Evolutionary conservation across 768 basidiomycete species (phyloP).

Genomic region (Lactifluus volemus): DNA sequence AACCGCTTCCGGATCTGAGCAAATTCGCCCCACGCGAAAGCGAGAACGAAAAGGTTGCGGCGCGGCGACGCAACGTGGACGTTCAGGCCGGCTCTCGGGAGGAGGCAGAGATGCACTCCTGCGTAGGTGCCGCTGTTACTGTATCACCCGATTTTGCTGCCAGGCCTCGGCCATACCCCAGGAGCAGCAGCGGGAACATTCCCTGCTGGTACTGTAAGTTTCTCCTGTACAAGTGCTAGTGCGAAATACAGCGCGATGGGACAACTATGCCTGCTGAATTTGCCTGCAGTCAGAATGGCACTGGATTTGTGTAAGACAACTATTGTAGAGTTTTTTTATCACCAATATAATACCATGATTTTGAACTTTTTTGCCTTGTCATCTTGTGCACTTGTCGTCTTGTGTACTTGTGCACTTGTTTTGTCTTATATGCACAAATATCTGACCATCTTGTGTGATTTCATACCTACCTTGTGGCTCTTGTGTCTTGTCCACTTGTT

Average conservation of each 20-base stretch:
- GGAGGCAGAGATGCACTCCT: not conserved
- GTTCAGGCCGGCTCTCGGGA: constrained; percentile 40
- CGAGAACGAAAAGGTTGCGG: constrained; percentile 63
- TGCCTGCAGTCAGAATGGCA: not conserved
- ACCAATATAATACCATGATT: too few relatives aligned
- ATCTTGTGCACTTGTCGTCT: too few relatives aligned
- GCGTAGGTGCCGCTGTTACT: not conserved
- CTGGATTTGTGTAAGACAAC: not conserved
- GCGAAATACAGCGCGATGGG: not conserved
- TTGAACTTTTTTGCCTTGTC: too few relatives aligned
- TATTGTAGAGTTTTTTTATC: too few relatives aligned
- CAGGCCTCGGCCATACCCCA: not conserved
- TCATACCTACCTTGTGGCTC: too few relatives aligned
- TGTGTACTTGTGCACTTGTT: too few relatives aligned
- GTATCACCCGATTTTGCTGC: constrained; percentile 10
- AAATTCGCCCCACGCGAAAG: constrained; percentile 66
- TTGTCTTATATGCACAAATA: too few relatives aligned
- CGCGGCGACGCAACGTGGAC: constrained; percentile 60
- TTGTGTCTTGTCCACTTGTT: too few relatives aligned
- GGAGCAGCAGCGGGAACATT: not conserved
- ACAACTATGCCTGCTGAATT: not conserved
- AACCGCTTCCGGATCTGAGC: constrained; percentile 70
- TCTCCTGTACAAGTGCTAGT: not conserved
- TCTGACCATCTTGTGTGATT: too few relatives aligned
- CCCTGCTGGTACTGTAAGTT: not conserved